phyloP scores from a whole-genome alignment of 768 basidiomycete genomes.

The Boletus fagicola region DNA sequence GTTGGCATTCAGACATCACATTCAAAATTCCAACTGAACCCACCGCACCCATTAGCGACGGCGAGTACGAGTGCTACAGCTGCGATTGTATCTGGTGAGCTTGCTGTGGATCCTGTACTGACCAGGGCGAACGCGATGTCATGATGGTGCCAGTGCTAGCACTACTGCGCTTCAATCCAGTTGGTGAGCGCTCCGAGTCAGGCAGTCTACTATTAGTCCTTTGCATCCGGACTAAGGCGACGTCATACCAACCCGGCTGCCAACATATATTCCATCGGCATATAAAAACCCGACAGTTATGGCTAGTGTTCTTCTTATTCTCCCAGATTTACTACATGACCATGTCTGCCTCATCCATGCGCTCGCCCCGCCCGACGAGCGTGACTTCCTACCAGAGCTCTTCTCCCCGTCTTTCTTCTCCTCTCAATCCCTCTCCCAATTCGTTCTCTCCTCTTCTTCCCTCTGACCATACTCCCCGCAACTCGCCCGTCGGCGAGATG shows the following conservation, averaged over 20 bases:
- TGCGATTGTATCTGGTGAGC: not conserved
- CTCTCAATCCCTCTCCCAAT: slow-evolving; percentile 22
- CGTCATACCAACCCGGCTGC: slow-evolving; percentile 10
- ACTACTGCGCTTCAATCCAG: not conserved
- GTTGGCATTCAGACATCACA: slow-evolving; percentile 1
- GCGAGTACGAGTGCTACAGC: not conserved
- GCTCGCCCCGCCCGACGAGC: slow-evolving; percentile 14
- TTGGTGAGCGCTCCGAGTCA: not conserved
- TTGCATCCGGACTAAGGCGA: not conserved
- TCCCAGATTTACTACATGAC: not conserved
- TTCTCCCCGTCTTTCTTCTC: slow-evolving; percentile 24
- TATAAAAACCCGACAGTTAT: slow-evolving; percentile 13
- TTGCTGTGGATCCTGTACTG: slow-evolving; percentile 2
- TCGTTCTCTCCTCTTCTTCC: slow-evolving; percentile 3
- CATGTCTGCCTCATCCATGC: slow-evolving; percentile 7
- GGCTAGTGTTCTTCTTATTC: too few relatives aligned
- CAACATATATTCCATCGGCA: slow-evolving; percentile 3
- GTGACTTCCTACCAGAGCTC: slow-evolving; percentile 8
- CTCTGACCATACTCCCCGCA: not conserved
- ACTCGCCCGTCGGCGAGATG: slow-evolving; percentile 13
- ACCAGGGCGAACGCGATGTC: not conserved
- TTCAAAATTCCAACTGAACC: slow-evolving; percentile 7
- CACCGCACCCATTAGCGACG: not conserved
- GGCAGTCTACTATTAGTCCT: not conserved
- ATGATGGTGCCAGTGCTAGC: not conserved